Percentiles rank a stretch among this genome's conserved stretches.
phyloP scores from a whole-genome alignment of 371 early-diverging fungal genomes.

The Mucor circinelloides region DNA sequence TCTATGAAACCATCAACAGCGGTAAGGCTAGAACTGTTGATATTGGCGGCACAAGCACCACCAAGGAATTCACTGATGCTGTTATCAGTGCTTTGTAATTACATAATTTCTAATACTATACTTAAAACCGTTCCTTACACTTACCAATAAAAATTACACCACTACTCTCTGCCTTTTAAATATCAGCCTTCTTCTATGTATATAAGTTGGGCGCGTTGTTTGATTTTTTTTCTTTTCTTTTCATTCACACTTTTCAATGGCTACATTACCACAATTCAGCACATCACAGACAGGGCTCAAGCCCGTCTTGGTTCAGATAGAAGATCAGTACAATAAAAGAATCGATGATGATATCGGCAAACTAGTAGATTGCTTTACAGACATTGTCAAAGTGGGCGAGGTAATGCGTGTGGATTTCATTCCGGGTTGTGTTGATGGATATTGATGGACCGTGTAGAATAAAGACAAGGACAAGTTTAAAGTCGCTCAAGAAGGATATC shows the following conservation, averaged over 20 bases:
- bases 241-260: not conserved
- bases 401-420: conserved; percentile 30
- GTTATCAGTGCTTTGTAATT: too few relatives aligned
- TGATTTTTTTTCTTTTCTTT: not conserved
- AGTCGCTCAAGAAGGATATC: conserved; percentile 74
- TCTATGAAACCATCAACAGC: conserved; percentile 38
- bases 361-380: conserved; percentile 64
- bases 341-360: conserved; percentile 63
- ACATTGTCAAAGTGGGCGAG: conserved; percentile 64
- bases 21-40: conserved; percentile 40
- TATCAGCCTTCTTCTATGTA: not conserved
- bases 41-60: conserved; percentile 59
- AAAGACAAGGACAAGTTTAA: conserved; percentile 72
- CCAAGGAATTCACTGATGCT: conserved; percentile 60
- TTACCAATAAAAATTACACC: too few relatives aligned
- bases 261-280: conserved; percentile 16
- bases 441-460: conserved; percentile 19
- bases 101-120: too few relatives aligned
- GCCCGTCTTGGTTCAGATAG: conserved; percentile 45
- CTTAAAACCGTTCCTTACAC: too few relatives aligned
- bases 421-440: not conserved
- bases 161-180: too few relatives aligned
- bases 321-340: conserved; percentile 65
- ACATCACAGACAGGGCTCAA: conserved; percentile 7
- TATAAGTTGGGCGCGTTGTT: too few relatives aligned